Evolutionary conservation across 106 monocot species (phyloP), one percentile per base, ranked within the genome.

Genomic region (Alisma plantagoaquatica): DNA sequence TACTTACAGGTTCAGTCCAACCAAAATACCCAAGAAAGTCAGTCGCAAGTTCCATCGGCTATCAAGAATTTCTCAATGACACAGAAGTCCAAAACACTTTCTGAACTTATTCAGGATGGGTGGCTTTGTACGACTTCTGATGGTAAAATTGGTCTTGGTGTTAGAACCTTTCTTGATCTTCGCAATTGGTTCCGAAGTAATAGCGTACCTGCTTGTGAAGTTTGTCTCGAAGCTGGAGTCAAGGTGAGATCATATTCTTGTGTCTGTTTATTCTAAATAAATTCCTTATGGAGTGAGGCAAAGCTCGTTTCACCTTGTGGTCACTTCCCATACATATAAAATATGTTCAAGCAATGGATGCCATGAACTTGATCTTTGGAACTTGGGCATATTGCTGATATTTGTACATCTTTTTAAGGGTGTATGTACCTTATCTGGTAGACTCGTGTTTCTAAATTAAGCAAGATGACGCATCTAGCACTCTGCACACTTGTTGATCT

Each of bases 141-240:
- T 60, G 79, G 82, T 43, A 63, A 67, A 64, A 70, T 99, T 67
- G 98, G 98, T 53, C 86, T 90, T 43, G 90, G 98, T 26, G 29
- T 79, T 14, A 74, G 90, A 77, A 82, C 98, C 32, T 90, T 99
- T 67, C 76, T 99, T 79, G 98, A 99, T 65, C 81, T 99, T 23
- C 70, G 85, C 29, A 76, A 82, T 35, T 99, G 98, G 98, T 99
- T 99, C 31, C 76, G 71, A 8, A 67, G 38, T 44, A 86, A 86
- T 67, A 82, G 75, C 41, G 38, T 90, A 41, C 80, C 86, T 63
- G 63, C 86, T 46, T 90, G 98, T 61, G 74, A 86, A 49, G 79
- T 91, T 19, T 99, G 98, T 77, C 82, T 86, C 57, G 87, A 87
- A 71, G 73, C 85, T 60, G 73, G 52, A 20, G 68, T 92, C 43